Conservation (phyloP, 1,284 basidiomycete genomes). For the Cryptococcus sp. region DNA sequence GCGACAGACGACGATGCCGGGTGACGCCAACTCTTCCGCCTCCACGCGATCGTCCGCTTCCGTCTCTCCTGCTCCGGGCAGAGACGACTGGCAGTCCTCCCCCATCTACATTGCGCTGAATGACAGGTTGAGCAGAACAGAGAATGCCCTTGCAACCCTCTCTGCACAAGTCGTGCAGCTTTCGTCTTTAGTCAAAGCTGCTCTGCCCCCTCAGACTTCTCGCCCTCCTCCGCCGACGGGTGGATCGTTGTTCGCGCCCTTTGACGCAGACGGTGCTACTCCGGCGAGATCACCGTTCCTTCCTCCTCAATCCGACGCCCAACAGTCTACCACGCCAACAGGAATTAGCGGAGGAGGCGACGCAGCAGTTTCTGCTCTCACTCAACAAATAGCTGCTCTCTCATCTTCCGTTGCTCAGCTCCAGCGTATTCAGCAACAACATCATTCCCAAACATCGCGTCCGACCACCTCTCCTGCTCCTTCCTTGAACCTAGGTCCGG, state of each 20-base stretch:
- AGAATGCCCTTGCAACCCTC: slow-evolving; percentile 35
- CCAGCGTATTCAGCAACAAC: slow-evolving; percentile 26
- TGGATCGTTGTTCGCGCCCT: slow-evolving; percentile 13
- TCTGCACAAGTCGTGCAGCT: slow-evolving; percentile 42
- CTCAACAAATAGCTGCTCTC: slow-evolving; percentile 75
- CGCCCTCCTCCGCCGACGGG: slow-evolving; percentile 2
- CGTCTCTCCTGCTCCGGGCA: too few species aligned
- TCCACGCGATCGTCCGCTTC: too few species aligned
- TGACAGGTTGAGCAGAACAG: slow-evolving; percentile 36
- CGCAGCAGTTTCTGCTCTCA: slow-evolving; percentile 62
- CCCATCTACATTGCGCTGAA: slow-evolving; percentile 40
- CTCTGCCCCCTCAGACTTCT: slow-evolving; percentile 3
- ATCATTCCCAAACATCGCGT: slow-evolving; percentile 12
- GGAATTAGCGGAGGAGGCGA: background rate
- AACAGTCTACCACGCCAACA: background rate
- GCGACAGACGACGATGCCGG: too few species aligned
- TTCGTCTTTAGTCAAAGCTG: slow-evolving; percentile 25
- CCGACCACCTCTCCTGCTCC: background rate
- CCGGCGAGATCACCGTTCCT: slow-evolving; percentile 7
- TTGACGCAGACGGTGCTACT: slow-evolving; percentile 14
- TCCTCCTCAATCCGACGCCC: slow-evolving; percentile 2
- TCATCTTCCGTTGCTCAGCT: slow-evolving; percentile 83
- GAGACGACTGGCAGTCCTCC: slow-evolving; percentile 22
- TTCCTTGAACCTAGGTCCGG: background rate
- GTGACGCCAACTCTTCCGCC: too few species aligned